Percentiles rank a stretch among this genome's conserved stretches.
These are phyloP conservation scores for Pleurozium schreberi DNA, from an alignment of 225 moss, liverwort and hornwort species.

Conservation along the genomic window DNA sequence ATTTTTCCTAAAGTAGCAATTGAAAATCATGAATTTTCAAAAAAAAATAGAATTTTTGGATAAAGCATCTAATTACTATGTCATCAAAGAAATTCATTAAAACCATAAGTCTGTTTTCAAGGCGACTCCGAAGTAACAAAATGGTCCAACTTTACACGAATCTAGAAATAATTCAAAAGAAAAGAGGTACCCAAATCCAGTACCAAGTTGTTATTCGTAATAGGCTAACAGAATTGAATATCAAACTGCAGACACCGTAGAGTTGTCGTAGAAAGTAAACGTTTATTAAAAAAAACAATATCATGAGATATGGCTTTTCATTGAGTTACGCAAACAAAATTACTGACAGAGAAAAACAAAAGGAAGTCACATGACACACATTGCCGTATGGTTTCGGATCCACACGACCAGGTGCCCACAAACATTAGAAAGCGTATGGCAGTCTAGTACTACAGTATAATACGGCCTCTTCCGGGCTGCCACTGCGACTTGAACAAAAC, in stretches of 20 bases:
- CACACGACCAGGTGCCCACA: background rate
- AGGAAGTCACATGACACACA: background rate
- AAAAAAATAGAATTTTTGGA: too few relatives aligned
- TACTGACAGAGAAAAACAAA: background rate
- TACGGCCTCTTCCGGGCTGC: background rate
- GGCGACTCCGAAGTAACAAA: background rate
- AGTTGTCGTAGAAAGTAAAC: background rate
- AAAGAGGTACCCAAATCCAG: background rate
- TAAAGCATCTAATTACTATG: too few relatives aligned
- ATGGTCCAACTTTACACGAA: background rate
- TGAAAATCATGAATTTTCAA: too few relatives aligned
- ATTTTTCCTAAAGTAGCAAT: too few relatives aligned
- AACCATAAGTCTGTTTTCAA: background rate
- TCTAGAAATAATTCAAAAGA: background rate
- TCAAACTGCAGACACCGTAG: background rate
- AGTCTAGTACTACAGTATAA: background rate
- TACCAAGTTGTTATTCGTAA: background rate
- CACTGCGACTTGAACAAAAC: slow-evolving; percentile 1
- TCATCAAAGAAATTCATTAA: background rate
- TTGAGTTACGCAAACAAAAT: background rate
- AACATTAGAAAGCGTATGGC: slow-evolving; percentile 1
- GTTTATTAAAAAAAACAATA: background rate
- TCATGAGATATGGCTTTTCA: background rate
- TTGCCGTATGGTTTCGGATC: background rate
- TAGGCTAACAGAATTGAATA: background rate